Conservation (phyloP, 768 basidiomycete genomes). For the Pleurotus sapidus region DNA sequence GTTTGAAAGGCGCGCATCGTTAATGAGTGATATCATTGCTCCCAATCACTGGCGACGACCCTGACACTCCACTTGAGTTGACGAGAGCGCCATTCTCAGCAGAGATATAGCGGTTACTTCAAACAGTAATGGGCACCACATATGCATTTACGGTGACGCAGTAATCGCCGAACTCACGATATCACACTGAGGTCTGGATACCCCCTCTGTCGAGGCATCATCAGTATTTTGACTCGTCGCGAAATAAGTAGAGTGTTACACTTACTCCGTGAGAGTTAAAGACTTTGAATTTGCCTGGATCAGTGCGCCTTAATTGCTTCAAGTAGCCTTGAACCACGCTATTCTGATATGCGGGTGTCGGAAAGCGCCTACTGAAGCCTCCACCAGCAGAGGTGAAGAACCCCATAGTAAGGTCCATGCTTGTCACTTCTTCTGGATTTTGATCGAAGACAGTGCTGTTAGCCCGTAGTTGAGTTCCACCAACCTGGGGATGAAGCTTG, state of each 20-base stretch:
- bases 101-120: conserved; percentile 12
- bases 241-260: background rate
- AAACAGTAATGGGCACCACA: background rate
- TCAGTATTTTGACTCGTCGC: background rate
- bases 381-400: conserved; percentile 32
- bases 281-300: conserved; percentile 17
- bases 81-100: conserved; percentile 24
- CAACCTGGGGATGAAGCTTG: conserved; percentile 19
- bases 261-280: conserved; percentile 30
- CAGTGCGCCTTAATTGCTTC: conserved; percentile 27
- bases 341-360: conserved; percentile 37
- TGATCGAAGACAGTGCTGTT: conserved; percentile 22
- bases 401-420: conserved; percentile 24
- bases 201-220: conserved; percentile 16
- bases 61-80: conserved; percentile 27
- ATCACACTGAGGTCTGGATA: conserved; percentile 36
- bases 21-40: conserved; percentile 34
- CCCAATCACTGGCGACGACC: conserved; percentile 31
- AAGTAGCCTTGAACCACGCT: conserved; percentile 27
- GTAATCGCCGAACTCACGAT: conserved; percentile 23
- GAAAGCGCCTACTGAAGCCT: conserved; percentile 35
- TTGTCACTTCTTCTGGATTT: conserved; percentile 28
- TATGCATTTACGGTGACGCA: conserved; percentile 12
- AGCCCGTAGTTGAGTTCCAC: conserved; percentile 41
- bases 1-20: conserved; percentile 31